Evolutionary conservation across 2,329 filamentous ascomycete genomes (phyloP).

Genomic region (Didymella arachidicola): DNA sequence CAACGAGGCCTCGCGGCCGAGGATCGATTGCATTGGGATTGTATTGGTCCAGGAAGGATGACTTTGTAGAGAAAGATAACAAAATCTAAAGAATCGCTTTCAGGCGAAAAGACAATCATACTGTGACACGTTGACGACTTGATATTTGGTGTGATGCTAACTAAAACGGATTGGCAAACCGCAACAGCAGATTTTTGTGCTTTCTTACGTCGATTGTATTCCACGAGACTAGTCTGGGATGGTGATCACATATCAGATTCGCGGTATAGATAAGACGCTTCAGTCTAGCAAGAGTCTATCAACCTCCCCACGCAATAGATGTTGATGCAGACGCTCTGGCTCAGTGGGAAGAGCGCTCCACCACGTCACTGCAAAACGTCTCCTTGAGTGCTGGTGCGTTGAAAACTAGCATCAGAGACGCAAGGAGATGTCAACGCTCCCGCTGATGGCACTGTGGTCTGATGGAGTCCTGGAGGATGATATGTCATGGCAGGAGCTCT

Average conservation of each 20-base stretch:
- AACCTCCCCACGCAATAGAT: neutral
- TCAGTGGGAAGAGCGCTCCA: neutral
- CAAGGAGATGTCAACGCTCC: neutral
- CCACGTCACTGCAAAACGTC: neutral
- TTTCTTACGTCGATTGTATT: neutral
- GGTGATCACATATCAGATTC: neutral
- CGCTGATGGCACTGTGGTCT: neutral
- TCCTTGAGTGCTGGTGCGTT: neutral
- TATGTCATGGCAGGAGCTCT: neutral
- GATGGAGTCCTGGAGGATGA: neutral
- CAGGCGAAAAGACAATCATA: neutral
- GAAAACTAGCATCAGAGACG: neutral
- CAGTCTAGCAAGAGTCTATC: neutral
- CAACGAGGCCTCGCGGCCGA: neutral
- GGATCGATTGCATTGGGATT: neutral
- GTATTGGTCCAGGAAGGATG: neutral
- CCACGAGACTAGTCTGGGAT: neutral
- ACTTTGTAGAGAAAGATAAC: neutral
- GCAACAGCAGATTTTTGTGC: neutral
- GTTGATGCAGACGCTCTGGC: neutral
- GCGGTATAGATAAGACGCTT: neutral
- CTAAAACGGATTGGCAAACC: too few relatives aligned
- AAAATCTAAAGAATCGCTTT: neutral
- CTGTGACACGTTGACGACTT: neutral
- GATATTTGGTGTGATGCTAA: too few relatives aligned